Percentiles rank a stretch among this genome's conserved stretches.
Evolutionary conservation across 1,284 basidiomycete species (phyloP).

Genomic region (Lignosus rhinocerotis): DNA sequence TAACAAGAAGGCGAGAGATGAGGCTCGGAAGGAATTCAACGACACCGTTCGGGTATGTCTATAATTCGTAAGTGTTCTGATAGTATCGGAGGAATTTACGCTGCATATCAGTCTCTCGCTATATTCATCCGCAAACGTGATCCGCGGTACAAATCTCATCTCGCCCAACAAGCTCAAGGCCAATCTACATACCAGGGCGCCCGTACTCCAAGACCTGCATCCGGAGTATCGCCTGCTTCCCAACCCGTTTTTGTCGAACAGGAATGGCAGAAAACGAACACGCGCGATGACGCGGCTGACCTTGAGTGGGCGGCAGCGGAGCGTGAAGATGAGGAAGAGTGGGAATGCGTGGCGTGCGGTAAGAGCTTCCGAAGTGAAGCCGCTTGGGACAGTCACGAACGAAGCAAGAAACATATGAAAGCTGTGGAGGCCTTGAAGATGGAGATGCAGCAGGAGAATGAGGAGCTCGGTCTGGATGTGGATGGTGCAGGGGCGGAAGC

Average conservation of each 20-base stretch:
- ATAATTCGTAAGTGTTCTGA: neutral
- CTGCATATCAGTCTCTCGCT: slow-evolving; percentile 66
- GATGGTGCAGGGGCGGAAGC: slow-evolving; percentile 26
- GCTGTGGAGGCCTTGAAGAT: slow-evolving; percentile 75
- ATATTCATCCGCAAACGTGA: slow-evolving; percentile 92
- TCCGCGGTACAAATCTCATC: slow-evolving; percentile 82
- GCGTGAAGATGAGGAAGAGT: slow-evolving; percentile 72
- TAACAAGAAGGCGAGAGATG: slow-evolving; percentile 90
- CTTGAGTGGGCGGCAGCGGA: slow-evolving; percentile 71
- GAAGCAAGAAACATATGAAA: slow-evolving; percentile 94
- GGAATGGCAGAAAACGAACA: slow-evolving; percentile 75
- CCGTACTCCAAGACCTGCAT: slow-evolving; percentile 19
- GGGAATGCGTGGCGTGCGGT: slow-evolving; percentile 95
- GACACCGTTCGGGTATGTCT: slow-evolving; percentile 79
- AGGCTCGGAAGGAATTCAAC: slow-evolving; percentile 90
- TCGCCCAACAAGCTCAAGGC: slow-evolving; percentile 49
- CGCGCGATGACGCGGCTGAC: slow-evolving; percentile 50
- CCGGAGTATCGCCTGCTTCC: slow-evolving; percentile 22
- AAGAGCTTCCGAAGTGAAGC: slow-evolving; percentile 93
- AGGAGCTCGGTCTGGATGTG: slow-evolving; percentile 49
- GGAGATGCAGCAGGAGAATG: slow-evolving; percentile 79
- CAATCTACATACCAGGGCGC: slow-evolving; percentile 33
- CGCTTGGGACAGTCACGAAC: slow-evolving; percentile 95
- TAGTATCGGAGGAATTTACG: neutral
- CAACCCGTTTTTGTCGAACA: slow-evolving; percentile 65